Evolutionary conservation across 345 rosid species (phyloP).

Genomic region (Gossypium rotundifolium): DNA sequence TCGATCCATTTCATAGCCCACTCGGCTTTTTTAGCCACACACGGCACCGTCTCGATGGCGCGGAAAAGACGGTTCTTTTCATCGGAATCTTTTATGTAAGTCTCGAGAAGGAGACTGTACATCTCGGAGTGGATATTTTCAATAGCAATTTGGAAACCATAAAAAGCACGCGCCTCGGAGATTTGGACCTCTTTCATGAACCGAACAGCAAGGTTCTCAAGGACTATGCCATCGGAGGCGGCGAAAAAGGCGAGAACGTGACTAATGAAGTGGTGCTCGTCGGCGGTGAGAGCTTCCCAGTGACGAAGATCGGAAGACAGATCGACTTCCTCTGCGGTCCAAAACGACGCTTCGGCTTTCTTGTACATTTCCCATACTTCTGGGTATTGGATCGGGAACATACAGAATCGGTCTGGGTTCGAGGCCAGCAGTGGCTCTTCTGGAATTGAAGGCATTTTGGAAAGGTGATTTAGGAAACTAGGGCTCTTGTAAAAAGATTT

Average conservation of each 20-base stretch:
- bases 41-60: conserved; percentile 63
- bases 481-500: background rate
- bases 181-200: conserved; percentile 96
- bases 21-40: conserved; percentile 52
- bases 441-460: conserved; percentile 64
- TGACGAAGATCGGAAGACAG: conserved; percentile 69
- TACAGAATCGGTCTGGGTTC: conserved; percentile 76
- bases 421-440: conserved; percentile 84
- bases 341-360: conserved; percentile 94
- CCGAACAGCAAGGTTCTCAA: conserved; percentile 79
- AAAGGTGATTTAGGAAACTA: background rate
- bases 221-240: conserved; percentile 87
- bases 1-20: conserved; percentile 82
- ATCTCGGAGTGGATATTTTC: conserved; percentile 97
- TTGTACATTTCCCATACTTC: conserved; percentile 98
- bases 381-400: conserved; percentile 91
- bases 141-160: conserved; percentile 81
- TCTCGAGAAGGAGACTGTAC: conserved; percentile 86
- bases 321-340: conserved; percentile 99
- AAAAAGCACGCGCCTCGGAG: conserved; percentile 92
- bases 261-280: conserved; percentile 73
- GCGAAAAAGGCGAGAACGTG: conserved; percentile 98
- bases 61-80: conserved; percentile 47
- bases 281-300: conserved; percentile 68
- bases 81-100: conserved; percentile 70